Percentiles rank a stretch among this genome's conserved stretches.
phyloP scores from a whole-genome alignment of 2,329 filamentous ascomycete species.

The Cordyceps farinosa region DNA sequence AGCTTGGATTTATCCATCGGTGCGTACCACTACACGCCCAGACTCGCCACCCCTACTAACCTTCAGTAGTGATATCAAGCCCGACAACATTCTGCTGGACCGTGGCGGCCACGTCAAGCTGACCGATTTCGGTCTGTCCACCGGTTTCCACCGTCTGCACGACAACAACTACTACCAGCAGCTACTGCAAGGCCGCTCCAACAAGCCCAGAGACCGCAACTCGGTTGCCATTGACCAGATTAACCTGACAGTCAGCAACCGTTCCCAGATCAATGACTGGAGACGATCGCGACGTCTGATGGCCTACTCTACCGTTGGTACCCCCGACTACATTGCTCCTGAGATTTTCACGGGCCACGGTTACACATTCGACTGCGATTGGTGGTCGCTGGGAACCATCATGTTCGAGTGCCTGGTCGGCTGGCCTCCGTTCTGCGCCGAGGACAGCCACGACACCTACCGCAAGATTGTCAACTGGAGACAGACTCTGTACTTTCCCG shows the following conservation, averaged over 20 bases:
- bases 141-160: conserved; percentile 95
- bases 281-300: conserved; percentile 91
- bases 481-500: conserved; percentile 91
- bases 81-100: conserved; percentile 96
- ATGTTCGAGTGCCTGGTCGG: conserved; percentile 99
- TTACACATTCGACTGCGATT: conserved; percentile 96
- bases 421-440: conserved; percentile 98
- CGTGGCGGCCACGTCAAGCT: conserved; percentile 95
- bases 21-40: conserved; percentile 43
- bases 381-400: conserved; percentile 98
- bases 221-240: conserved; percentile 97
- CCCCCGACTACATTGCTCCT: conserved; percentile 96
- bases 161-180: conserved; percentile 99
- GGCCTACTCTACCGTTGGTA: conserved; percentile 97
- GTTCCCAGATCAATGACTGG: conserved; percentile 98
- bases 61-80: conserved; percentile 82
- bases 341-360: conserved; percentile 97
- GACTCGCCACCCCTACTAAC: neutral
- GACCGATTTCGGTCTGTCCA: conserved; percentile 96
- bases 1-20: conserved; percentile 97
- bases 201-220: conserved; percentile 74
- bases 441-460: conserved; percentile 96
- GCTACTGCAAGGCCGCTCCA: conserved; percentile 76
- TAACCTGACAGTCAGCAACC: conserved; percentile 95
- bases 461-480: conserved; percentile 99